Evolutionary conservation across 2,329 filamentous ascomycete species (phyloP).

Genomic region (Fusarium sp.): DNA sequence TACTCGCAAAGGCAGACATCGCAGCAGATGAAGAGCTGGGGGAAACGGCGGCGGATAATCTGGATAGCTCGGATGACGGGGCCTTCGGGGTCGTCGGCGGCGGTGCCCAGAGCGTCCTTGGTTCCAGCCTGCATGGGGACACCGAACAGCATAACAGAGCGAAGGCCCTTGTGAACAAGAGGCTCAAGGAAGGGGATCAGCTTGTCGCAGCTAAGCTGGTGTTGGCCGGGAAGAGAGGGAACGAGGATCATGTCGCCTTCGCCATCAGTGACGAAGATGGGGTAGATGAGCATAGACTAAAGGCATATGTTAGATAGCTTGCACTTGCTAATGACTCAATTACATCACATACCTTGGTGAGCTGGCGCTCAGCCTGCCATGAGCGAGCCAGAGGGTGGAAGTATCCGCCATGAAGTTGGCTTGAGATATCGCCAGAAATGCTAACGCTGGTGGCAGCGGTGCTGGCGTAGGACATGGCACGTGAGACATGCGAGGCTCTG

Average conservation of each 20-base stretch:
- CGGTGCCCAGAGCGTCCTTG: conserved; percentile 93
- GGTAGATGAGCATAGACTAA: conserved; percentile 98
- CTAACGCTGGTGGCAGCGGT: conserved; percentile 78
- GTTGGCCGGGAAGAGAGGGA: conserved; percentile 90
- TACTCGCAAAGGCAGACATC: conserved; percentile 99
- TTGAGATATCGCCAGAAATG: conserved; percentile 82
- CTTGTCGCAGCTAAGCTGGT: conserved; percentile 89
- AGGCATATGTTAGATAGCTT: conserved; percentile 31
- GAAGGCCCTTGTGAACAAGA: conserved; percentile 89
- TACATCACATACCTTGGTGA: conserved; percentile 78
- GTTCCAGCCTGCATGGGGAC: conserved; percentile 85
- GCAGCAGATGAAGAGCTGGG: conserved; percentile 89
- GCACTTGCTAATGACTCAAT: background rate
- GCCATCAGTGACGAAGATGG: conserved; percentile 94
- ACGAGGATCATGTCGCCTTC: conserved; percentile 93
- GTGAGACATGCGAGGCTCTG: conserved; percentile 72
- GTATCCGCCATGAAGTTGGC: conserved; percentile 87
- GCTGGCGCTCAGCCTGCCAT: conserved; percentile 88
- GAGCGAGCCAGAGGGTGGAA: conserved; percentile 83
- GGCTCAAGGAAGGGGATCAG: conserved; percentile 87
- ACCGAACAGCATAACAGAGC: conserved; percentile 95
- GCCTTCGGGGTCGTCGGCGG: conserved; percentile 92
- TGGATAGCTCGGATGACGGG: conserved; percentile 92
- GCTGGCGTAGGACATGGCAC: conserved; percentile 76
- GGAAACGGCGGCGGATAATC: conserved; percentile 86